A percentile compares a stretch with the other conserved stretches of the same genome.
phyloP scores from a whole-genome alignment of 345 rosid species.

The Eucalyptus sideroxylon region DNA sequence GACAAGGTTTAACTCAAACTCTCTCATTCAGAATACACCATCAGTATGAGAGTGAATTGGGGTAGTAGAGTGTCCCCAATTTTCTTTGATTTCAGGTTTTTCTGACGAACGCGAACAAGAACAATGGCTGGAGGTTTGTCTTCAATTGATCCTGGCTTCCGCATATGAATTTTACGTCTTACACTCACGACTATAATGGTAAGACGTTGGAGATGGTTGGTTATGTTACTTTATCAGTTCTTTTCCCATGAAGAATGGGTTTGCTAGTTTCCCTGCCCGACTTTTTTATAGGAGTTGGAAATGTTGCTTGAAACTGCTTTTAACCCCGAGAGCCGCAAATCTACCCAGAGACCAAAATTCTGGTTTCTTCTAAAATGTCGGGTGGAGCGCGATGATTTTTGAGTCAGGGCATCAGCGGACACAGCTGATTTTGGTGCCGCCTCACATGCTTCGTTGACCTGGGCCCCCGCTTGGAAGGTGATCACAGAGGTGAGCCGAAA shows the following conservation, averaged over 20 bases:
- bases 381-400: neutral
- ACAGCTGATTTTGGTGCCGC: neutral
- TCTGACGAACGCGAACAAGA: no score
- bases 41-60: no score
- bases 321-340: neutral
- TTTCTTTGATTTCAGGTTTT: no score
- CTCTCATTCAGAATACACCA: no score
- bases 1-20: no score
- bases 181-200: neutral
- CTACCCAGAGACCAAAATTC: neutral
- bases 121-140: no score
- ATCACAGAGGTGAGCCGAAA: neutral
- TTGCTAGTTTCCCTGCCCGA: neutral
- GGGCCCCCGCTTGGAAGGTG: neutral
- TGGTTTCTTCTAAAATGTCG: slow-evolving; percentile 1
- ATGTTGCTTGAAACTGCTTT: neutral
- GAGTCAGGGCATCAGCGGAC: neutral
- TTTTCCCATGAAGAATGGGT: neutral
- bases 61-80: no score
- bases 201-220: neutral
- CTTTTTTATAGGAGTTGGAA: neutral
- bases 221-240: neutral
- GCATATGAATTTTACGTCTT: no score
- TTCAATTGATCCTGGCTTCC: no score
- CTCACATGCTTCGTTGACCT: slow-evolving; percentile 6